Conservation (phyloP, 2,329 filamentous ascomycete species). For the Fonsecaea nubica region DNA sequence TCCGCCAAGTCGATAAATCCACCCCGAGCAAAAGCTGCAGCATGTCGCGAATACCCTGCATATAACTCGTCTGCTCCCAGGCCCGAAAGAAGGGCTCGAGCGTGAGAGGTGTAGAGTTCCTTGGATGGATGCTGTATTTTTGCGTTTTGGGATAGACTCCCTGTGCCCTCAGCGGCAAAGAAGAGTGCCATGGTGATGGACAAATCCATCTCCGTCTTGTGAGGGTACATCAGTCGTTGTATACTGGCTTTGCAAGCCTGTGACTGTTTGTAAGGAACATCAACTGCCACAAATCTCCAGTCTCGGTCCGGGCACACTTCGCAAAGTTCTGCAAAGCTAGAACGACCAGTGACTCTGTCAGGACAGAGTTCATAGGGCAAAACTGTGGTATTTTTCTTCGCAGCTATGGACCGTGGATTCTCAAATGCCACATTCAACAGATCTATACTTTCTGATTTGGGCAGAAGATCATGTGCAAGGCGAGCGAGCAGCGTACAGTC, state of each 20-base stretch:
- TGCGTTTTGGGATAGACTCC: constrained; percentile 43
- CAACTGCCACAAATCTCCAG: constrained; percentile 83
- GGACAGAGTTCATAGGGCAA: constrained; percentile 80
- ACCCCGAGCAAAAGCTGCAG: constrained; percentile 71
- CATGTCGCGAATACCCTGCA: constrained; percentile 87
- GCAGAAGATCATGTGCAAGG: constrained; percentile 77
- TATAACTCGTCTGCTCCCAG: constrained; percentile 96
- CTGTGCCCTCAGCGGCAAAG: constrained; percentile 82
- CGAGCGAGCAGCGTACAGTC: constrained; percentile 90
- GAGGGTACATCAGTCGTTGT: constrained; percentile 81
- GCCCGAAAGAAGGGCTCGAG: constrained; percentile 86
- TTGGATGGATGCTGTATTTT: neutral
- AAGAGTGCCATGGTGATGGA: constrained; percentile 95
- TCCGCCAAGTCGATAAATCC: constrained; percentile 76
- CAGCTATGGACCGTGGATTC: constrained; percentile 76
- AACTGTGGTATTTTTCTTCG: constrained; percentile 51
- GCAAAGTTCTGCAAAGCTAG: constrained; percentile 77
- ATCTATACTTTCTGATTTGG: constrained; percentile 73
- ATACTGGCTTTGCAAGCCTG: constrained; percentile 71
- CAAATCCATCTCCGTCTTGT: constrained; percentile 98
- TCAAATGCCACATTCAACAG: constrained; percentile 96
- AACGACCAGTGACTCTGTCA: constrained; percentile 84
- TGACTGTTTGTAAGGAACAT: constrained; percentile 81
- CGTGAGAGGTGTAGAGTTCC: constrained; percentile 67
- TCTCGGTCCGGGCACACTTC: constrained; percentile 69